Percentiles rank a stretch among this genome's conserved stretches.
These are phyloP conservation scores for Hypoxylon lienhwacheense DNA, from an alignment of 495 filamentous ascomycete species.

Conservation along the genomic window DNA sequence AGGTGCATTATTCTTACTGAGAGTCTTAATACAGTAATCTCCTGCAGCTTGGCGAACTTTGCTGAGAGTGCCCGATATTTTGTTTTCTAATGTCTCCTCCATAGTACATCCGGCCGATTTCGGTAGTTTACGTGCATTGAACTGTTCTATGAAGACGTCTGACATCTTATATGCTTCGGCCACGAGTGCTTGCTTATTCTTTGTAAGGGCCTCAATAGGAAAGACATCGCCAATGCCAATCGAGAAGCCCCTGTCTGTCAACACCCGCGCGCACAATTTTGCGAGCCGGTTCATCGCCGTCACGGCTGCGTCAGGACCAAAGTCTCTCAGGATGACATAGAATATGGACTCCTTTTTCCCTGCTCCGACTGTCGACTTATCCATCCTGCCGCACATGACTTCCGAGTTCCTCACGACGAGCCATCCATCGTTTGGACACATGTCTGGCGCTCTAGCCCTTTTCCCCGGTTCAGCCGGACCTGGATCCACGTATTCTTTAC, in stretches of 20 bases:
- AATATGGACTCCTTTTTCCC: constrained; percentile 98
- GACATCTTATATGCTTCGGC: constrained; percentile 76
- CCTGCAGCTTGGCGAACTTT: constrained; percentile 88
- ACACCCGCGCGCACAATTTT: constrained; percentile 83
- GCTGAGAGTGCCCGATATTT: constrained; percentile 86
- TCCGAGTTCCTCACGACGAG: constrained; percentile 94
- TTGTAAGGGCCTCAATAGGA: constrained; percentile 66
- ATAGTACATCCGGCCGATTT: constrained; percentile 87
- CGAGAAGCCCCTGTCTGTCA: constrained; percentile 90
- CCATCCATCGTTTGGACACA: constrained; percentile 83
- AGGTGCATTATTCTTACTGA: constrained; percentile 90
- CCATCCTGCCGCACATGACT: constrained; percentile 98
- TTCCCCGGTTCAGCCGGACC: constrained; percentile 41
- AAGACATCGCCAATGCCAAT: constrained; percentile 95
- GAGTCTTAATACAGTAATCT: constrained; percentile 83
- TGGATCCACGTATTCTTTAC: constrained; percentile 71
- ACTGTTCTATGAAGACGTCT: constrained; percentile 80
- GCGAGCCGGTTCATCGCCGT: constrained; percentile 92
- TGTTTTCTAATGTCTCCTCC: constrained; percentile 88
- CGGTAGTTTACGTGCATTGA: constrained; percentile 73
- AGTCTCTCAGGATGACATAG: constrained; percentile 94
- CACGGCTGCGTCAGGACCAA: constrained; percentile 83
- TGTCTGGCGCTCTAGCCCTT: constrained; percentile 59
- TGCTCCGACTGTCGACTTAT: constrained; percentile 91
- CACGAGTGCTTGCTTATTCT: constrained; percentile 74